Base-by-base conservation (phyloP, 2,329 filamentous ascomycete species). In the Ceratocystis lukuohia region DNA sequence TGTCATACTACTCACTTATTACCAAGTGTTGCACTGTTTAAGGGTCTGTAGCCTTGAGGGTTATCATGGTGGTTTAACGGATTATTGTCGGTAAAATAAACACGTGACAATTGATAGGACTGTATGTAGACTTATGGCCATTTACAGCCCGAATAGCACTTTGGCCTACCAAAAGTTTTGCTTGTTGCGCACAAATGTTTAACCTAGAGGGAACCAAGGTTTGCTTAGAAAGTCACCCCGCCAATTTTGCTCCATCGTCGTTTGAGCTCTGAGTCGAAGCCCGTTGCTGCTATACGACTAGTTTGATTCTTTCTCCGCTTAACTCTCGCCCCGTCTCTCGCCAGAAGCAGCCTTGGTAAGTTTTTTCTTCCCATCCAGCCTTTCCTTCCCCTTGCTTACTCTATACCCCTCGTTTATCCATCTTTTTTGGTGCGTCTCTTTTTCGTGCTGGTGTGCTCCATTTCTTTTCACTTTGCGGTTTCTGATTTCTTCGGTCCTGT, bases 401-500 rank as follows among this genome's bases (percentile, higher is more conserved):
- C 61, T 56, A 57, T 66, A 59, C 56, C 56, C 56, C 56, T 59
- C 56, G 56, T 59, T 37, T 63, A 15, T 64, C 53, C 22, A 28
- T 64, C 44, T 66, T 45, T 44, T 67, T 64, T 57, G 61, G 45
- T 46, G 64, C 61, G 56, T 59, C 28, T 59, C 33, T 56, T 41
- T 57, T 45, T 10, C 50, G 25, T 61, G 57, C 33, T 62, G 17
- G 41, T 69, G 41, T 69, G 57, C 71, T 71, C 48, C 71, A 69
- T 41, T 67, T 50, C 46, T 65, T 61, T 62, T 62, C 67, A 67
- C 67, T 66, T 56, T 41, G 53, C 65, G 71, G 70, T 67, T 63
- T 69, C 70, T 71, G 70, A 57, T 62, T 57, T 67, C 70, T 69
- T 62, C 50, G 68, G 68, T 71, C 71, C 70, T 67, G 66, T 66